phyloP scores from a whole-genome alignment of 139 green algal species.

The Astrephomene gubernaculifera region DNA sequence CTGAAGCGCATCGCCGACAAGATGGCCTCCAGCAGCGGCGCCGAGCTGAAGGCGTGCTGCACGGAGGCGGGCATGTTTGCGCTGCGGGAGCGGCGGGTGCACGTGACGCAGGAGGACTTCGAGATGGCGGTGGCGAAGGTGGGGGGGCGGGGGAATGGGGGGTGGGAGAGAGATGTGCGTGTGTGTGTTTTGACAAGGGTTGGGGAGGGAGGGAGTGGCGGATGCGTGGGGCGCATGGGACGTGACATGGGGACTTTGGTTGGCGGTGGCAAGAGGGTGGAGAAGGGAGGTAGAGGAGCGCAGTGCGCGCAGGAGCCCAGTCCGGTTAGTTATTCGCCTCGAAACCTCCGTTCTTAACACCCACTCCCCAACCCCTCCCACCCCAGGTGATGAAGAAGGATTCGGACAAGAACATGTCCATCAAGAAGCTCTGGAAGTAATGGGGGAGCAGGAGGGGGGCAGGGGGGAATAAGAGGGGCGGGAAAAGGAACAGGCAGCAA shows the following conservation, averaged over 20 bases:
- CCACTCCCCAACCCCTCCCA: too few relatives aligned
- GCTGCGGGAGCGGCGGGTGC: constrained; percentile 94
- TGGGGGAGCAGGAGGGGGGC: not conserved
- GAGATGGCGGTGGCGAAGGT: constrained; percentile 99
- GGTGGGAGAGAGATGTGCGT: not conserved
- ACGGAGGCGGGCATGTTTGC: constrained; percentile 99
- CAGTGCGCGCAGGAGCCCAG: too few relatives aligned
- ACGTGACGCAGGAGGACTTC: constrained; percentile 99
- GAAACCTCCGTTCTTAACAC: too few relatives aligned
- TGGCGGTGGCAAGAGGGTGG: too few relatives aligned
- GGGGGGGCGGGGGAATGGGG: not conserved
- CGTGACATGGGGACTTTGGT: not conserved
- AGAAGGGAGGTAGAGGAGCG: too few relatives aligned
- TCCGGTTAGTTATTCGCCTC: too few relatives aligned
- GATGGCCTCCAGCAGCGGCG: constrained; percentile 90
- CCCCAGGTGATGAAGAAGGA: constrained; percentile 75
- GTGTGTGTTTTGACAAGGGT: not conserved
- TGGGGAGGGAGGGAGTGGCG: not conserved
- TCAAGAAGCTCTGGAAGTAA: constrained; percentile 98
- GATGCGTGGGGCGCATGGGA: not conserved
- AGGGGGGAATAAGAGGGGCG: too few relatives aligned
- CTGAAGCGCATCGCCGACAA: constrained; percentile 94
- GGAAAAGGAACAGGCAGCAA: too few relatives aligned
- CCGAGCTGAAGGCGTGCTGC: constrained; percentile 97
- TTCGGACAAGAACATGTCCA: constrained; percentile 92